These are phyloP conservation scores for Yarrowia galli DNA, from an alignment of 1,139 yeast genomes.

Conservation along the genomic window DNA sequence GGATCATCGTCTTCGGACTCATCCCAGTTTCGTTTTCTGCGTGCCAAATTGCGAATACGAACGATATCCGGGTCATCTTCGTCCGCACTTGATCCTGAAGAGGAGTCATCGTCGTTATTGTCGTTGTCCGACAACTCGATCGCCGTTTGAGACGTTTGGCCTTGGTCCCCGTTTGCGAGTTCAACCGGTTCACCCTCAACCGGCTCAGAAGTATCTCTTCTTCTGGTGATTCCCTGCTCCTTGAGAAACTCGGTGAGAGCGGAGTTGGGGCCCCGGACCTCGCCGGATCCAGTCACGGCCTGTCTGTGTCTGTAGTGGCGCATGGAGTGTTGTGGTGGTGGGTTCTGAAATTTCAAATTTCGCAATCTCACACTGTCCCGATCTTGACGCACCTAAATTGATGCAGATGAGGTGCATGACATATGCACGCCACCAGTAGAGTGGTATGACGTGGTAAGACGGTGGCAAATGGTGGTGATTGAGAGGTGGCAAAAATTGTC, in stretches of 20 bases:
- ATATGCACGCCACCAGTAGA: constrained; percentile 25
- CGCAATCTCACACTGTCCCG: not conserved
- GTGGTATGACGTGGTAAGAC: too few species aligned
- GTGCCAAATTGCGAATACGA: constrained; percentile 47
- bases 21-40: constrained; percentile 42
- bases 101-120: not conserved
- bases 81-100: constrained; percentile 41
- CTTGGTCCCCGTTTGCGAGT: not conserved
- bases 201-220: constrained; percentile 10
- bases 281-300: constrained; percentile 34
- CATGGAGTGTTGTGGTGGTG: not conserved
- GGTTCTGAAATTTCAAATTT: not conserved
- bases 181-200: not conserved
- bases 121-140: constrained; percentile 1
- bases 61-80: constrained; percentile 45
- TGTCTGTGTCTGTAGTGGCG: constrained; percentile 34
- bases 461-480: not conserved
- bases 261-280: constrained; percentile 52
- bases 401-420: constrained; percentile 11
- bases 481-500: not conserved
- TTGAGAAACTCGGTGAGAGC: constrained; percentile 55
- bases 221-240: constrained; percentile 75
- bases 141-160: constrained; percentile 8
- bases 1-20: constrained; percentile 52
- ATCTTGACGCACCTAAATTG: not conserved